Conservation (phyloP, 2,329 filamentous ascomycete species). For the Cordyceps tenuipes region DNA sequence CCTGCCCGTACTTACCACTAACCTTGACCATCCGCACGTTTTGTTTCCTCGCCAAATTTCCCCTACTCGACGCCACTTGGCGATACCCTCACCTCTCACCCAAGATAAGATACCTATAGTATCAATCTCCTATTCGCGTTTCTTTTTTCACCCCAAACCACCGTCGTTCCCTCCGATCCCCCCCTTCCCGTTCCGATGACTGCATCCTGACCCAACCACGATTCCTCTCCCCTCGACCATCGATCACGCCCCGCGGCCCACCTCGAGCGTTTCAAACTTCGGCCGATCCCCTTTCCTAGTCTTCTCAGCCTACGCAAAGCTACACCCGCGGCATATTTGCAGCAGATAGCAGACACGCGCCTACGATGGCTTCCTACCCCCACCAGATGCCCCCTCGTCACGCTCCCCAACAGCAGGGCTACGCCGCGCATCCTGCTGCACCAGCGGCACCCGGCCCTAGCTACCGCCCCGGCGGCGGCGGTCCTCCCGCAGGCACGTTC, state of each 20-base stretch:
- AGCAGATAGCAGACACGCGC: neutral
- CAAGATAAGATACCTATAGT: neutral
- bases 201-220: neutral
- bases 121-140: neutral
- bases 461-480: constrained; percentile 30
- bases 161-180: neutral
- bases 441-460: constrained; percentile 32
- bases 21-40: neutral
- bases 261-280: constrained; percentile 4
- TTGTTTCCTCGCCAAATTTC: neutral
- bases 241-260: constrained; percentile 1
- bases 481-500: constrained; percentile 73
- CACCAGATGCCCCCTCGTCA: constrained; percentile 32
- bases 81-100: neutral
- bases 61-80: neutral
- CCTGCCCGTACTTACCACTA: too few relatives aligned
- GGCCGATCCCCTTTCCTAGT: neutral
- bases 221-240: neutral
- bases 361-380: constrained; percentile 29
- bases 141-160: neutral
- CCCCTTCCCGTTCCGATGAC: neutral
- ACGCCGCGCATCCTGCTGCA: neutral
- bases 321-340: neutral
- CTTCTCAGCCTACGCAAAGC: neutral
- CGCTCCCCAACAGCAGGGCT: constrained; percentile 6